These are phyloP conservation scores for Aciculoconidium aculeatum DNA, from an alignment of 805 yeast species.

Conservation along the genomic window DNA sequence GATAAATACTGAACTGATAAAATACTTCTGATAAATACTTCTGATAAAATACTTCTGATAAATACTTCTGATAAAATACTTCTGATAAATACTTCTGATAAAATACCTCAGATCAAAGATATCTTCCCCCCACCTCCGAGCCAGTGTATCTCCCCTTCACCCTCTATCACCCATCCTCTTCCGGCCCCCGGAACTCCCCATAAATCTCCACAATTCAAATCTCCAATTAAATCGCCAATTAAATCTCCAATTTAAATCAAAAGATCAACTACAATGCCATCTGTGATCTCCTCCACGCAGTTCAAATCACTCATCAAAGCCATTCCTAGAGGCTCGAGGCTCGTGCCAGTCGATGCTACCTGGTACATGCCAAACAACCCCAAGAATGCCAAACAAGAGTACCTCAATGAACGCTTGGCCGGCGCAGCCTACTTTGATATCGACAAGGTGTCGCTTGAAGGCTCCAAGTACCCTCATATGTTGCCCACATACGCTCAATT, in stretches of 20 bases:
- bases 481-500: conserved; percentile 60
- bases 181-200: too few species aligned
- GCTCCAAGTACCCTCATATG: conserved; percentile 84
- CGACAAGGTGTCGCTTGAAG: conserved; percentile 56
- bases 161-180: too few species aligned
- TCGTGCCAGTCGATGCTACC: conserved; percentile 74
- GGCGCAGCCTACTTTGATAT: conserved; percentile 73
- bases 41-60: too few species aligned
- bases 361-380: conserved; percentile 87
- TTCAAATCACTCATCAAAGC: conserved; percentile 8
- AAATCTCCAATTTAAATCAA: neutral
- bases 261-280: conserved; percentile 3
- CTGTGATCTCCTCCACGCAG: conserved; percentile 10
- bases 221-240: neutral
- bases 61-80: too few species aligned
- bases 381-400: conserved; percentile 55
- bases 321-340: conserved; percentile 13
- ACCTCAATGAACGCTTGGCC: conserved; percentile 50
- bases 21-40: too few species aligned
- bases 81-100: too few species aligned
- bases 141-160: too few species aligned
- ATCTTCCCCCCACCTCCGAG: too few species aligned
- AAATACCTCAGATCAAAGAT: too few species aligned
- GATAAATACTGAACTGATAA: too few species aligned
- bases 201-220: too few species aligned